Evolutionary conservation across 768 basidiomycete genomes (phyloP).

Genomic region (Naematelia encephala): DNA sequence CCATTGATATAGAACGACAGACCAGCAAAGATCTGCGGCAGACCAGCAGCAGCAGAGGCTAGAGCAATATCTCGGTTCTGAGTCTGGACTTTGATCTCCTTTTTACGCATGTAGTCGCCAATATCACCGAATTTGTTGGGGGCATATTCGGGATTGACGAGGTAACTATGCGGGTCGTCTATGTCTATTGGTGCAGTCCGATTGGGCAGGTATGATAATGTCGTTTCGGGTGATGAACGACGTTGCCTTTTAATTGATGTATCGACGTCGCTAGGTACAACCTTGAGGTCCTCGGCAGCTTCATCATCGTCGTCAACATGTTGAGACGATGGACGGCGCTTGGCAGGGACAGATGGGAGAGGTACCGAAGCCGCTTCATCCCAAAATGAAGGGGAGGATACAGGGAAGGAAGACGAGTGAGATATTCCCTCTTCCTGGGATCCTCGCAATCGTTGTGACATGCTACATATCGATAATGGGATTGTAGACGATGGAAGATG

Average conservation of each 20-base stretch:
- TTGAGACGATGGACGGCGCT: background rate
- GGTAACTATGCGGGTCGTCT: slow-evolving; percentile 33
- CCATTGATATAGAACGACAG: slow-evolving; percentile 89
- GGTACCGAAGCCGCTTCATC: slow-evolving; percentile 24
- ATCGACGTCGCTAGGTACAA: slow-evolving; percentile 1
- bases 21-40: slow-evolving; percentile 65
- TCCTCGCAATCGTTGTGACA: background rate
- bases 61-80: slow-evolving; percentile 50
- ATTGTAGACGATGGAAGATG: too few species aligned
- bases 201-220: slow-evolving; percentile 37
- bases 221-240: slow-evolving; percentile 17
- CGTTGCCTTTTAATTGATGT: background rate
- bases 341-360: slow-evolving; percentile 9
- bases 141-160: slow-evolving; percentile 58
- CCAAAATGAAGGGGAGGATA: slow-evolving; percentile 42
- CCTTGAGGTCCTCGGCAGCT: background rate
- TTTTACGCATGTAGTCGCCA: slow-evolving; percentile 84
- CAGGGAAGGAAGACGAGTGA: slow-evolving; percentile 32
- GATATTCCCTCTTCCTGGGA: background rate
- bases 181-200: slow-evolving; percentile 24
- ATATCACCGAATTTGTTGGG: slow-evolving; percentile 75
- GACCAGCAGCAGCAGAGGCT: slow-evolving; percentile 22
- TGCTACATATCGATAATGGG: background rate
- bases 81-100: slow-evolving; percentile 72
- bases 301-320: background rate